phyloP scores from a whole-genome alignment of 202 grass and related monocot species.

The Cymbopogon flexuosus region DNA sequence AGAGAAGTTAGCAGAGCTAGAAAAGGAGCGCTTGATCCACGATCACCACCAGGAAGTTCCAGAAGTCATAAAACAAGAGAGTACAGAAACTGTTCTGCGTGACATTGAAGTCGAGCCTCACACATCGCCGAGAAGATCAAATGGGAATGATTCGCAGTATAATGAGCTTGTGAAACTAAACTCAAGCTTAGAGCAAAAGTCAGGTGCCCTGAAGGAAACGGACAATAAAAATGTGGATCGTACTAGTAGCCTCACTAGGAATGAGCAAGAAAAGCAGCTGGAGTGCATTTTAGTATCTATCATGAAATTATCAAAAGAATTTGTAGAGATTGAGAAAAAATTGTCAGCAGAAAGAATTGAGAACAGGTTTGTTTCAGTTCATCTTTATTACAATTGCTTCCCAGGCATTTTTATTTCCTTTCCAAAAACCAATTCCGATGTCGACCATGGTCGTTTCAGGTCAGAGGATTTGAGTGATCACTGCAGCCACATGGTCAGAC shows the following conservation, averaged over 20 bases:
- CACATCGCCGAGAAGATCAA: constrained; percentile 28
- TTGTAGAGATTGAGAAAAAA: constrained; percentile 57
- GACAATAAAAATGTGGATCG: constrained; percentile 27
- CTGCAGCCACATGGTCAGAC: constrained; percentile 56
- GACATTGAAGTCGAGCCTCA: constrained; percentile 43
- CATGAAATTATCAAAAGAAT: constrained; percentile 67
- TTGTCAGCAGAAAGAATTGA: constrained; percentile 42
- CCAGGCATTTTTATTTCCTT: background rate
- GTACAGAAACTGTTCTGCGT: constrained; percentile 38
- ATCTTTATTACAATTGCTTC: constrained; percentile 7
- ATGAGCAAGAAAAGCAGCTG: constrained; percentile 60
- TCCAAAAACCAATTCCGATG: background rate
- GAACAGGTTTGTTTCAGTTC: constrained; percentile 51
- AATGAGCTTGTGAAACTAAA: constrained; percentile 44
- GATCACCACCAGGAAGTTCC: constrained; percentile 38
- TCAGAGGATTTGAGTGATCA: constrained; percentile 61
- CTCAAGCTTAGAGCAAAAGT: constrained; percentile 24
- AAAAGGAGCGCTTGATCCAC: constrained; percentile 21
- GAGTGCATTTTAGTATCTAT: constrained; percentile 57
- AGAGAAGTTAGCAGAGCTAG: constrained; percentile 41
- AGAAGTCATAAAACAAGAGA: constrained; percentile 45
- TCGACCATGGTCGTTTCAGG: constrained; percentile 24
- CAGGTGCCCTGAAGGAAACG: constrained; percentile 33
- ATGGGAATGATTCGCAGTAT: constrained; percentile 23
- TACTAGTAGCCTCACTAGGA: constrained; percentile 26